These are phyloP conservation scores for Chlorella vulgaris DNA, from an alignment of 139 green algal species.

Conservation along the genomic window DNA sequence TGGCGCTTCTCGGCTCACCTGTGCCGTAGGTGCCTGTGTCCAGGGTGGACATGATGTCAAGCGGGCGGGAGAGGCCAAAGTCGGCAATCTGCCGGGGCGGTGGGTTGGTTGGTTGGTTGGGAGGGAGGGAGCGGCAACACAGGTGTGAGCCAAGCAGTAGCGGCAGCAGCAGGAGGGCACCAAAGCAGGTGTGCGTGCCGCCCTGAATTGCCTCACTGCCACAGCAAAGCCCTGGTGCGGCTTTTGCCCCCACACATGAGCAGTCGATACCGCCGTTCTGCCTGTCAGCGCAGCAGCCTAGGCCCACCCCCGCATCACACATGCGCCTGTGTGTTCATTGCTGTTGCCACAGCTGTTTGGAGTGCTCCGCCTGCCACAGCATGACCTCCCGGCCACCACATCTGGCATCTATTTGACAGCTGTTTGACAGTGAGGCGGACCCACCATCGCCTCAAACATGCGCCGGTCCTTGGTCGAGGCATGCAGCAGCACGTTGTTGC, in stretches of 20 bases:
- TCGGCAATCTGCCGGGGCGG: slow-evolving; percentile 37
- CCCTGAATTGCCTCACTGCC: no score
- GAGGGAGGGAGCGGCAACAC: background rate
- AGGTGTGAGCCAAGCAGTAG: background rate
- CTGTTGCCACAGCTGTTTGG: no score
- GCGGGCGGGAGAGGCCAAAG: slow-evolving; percentile 66
- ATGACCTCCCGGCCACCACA: no score
- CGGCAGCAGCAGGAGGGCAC: background rate
- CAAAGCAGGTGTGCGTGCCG: background rate
- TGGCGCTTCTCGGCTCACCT: background rate
- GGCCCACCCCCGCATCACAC: background rate
- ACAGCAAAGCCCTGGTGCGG: no score
- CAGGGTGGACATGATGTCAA: slow-evolving; percentile 5
- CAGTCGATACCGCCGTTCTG: no score
- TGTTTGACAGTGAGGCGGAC: no score
- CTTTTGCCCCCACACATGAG: no score
- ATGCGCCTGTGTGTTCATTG: no score
- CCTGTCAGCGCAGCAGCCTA: background rate
- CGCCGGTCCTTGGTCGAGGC: slow-evolving; percentile 36
- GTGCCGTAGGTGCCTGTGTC: background rate
- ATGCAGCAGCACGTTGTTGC: slow-evolving; percentile 57
- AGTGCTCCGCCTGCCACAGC: no score
- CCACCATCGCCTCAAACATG: slow-evolving; percentile 62
- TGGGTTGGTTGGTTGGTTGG: background rate
- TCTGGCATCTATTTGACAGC: no score